These are phyloP conservation scores for Sugiyamaella mastotermitis DNA, from an alignment of 805 yeast species.

Conservation along the genomic window DNA sequence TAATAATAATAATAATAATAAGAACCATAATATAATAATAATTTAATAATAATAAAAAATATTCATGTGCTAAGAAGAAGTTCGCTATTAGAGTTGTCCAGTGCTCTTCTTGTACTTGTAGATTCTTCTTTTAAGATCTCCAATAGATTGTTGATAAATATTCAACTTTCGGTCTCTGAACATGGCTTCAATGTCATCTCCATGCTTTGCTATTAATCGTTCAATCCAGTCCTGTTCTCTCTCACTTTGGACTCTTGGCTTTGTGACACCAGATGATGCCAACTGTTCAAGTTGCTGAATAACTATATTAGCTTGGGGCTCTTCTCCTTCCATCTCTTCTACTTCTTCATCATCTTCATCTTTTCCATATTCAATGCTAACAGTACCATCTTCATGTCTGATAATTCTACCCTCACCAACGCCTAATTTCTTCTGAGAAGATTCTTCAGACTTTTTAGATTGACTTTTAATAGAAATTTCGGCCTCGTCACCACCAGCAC, in stretches of 20 bases:
- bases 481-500: conserved; percentile 80
- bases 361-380: conserved; percentile 65
- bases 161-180: conserved; percentile 85
- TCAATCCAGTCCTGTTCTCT: conserved; percentile 73
- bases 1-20: background rate
- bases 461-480: conserved; percentile 33
- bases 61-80: no score
- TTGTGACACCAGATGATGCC: conserved; percentile 39
- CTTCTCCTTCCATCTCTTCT: conserved; percentile 23
- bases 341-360: conserved; percentile 27
- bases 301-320: conserved; percentile 44
- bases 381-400: conserved; percentile 64
- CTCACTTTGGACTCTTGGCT: conserved; percentile 54
- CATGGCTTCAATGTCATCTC: conserved; percentile 86
- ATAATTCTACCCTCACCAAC: conserved; percentile 57
- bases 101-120: conserved; percentile 55
- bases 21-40: background rate
- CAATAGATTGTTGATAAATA: conserved; percentile 75
- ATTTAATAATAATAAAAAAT: background rate
- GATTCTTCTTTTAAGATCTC: conserved; percentile 71
- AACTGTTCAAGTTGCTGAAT: conserved; percentile 63
- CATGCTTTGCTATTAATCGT: conserved; percentile 64
- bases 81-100: no score
- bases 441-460: no score
- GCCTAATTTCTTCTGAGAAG: conserved; percentile 31